phyloP scores from a whole-genome alignment of 139 green algal species.

The Yamagishiella unicocca region DNA sequence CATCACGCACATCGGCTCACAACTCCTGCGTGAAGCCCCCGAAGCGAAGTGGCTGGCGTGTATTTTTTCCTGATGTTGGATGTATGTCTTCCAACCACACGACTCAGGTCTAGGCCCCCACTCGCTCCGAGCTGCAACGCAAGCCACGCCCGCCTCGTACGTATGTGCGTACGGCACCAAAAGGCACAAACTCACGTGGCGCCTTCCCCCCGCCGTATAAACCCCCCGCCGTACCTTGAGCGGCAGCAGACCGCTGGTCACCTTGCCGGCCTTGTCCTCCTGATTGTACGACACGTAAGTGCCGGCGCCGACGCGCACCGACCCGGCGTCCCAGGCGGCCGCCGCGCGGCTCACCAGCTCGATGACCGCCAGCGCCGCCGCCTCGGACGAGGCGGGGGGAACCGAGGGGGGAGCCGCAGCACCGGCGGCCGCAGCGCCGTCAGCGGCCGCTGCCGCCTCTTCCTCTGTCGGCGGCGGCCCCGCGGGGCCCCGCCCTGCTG shows the following conservation, averaged over 20 bases:
- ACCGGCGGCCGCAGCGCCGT: background rate
- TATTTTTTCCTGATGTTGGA: no score
- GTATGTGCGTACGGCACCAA: background rate
- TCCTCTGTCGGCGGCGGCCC: background rate
- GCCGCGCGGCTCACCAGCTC: background rate
- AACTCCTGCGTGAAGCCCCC: no score
- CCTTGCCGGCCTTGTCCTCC: background rate
- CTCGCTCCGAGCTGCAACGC: background rate
- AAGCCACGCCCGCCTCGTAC: background rate
- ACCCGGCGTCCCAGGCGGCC: background rate
- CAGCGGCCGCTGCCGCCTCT: background rate
- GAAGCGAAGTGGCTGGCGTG: no score
- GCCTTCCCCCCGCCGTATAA: background rate
- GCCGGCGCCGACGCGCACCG: background rate
- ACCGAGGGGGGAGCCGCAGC: background rate
- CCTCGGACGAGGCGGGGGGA: background rate
- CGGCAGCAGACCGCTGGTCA: background rate
- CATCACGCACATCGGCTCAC: no score
- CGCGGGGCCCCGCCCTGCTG: background rate
- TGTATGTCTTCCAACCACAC: background rate
- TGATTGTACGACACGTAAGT: conserved; percentile 12
- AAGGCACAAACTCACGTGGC: no score
- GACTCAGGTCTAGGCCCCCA: background rate
- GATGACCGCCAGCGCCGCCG: background rate
- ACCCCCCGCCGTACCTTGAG: conserved; percentile 18